A percentile compares a stretch with the other conserved stretches of the same genome.
phyloP scores from a whole-genome alignment of 108 stramenopile genomes.

The Stephanodiscus triporus region DNA sequence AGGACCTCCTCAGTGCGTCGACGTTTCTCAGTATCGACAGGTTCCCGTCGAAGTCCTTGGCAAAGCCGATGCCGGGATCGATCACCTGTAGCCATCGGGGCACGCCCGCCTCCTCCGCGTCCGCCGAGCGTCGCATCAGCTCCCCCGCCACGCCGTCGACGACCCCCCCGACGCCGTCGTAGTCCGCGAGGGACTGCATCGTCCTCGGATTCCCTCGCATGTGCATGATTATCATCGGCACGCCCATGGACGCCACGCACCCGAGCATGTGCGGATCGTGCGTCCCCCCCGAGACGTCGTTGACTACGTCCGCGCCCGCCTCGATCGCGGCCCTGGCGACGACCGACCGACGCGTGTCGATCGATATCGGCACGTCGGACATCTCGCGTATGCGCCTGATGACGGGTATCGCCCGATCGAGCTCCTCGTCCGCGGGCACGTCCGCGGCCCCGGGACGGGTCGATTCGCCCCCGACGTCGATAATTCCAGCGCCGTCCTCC shows the following conservation, averaged over 20 bases:
- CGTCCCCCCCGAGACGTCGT: constrained; percentile 95
- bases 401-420: constrained; percentile 83
- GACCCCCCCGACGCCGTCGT: constrained; percentile 57
- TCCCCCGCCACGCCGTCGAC: constrained; percentile 70
- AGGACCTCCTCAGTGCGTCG: constrained; percentile 31
- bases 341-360: constrained; percentile 92
- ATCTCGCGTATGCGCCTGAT: constrained; percentile 75
- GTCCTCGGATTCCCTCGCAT: constrained; percentile 93
- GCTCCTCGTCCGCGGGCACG: constrained; percentile 76
- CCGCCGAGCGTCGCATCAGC: constrained; percentile 61
- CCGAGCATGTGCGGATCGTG: constrained; percentile 90
- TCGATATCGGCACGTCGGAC: constrained; percentile 84
- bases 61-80: constrained; percentile 98
- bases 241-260: constrained; percentile 72
- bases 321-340: constrained; percentile 88
- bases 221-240: constrained; percentile 95
- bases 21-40: constrained; percentile 71
- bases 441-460: constrained; percentile 90
- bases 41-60: constrained; percentile 85
- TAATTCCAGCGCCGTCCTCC: constrained; percentile 84
- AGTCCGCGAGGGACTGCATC: constrained; percentile 83
- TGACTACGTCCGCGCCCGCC: constrained; percentile 94
- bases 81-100: constrained; percentile 87
- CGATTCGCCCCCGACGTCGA: constrained; percentile 98
- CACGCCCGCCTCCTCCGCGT: constrained; percentile 80